Evolutionary conservation across 1,284 basidiomycete genomes (phyloP).

Genomic region (Clitocybe nebularis): DNA sequence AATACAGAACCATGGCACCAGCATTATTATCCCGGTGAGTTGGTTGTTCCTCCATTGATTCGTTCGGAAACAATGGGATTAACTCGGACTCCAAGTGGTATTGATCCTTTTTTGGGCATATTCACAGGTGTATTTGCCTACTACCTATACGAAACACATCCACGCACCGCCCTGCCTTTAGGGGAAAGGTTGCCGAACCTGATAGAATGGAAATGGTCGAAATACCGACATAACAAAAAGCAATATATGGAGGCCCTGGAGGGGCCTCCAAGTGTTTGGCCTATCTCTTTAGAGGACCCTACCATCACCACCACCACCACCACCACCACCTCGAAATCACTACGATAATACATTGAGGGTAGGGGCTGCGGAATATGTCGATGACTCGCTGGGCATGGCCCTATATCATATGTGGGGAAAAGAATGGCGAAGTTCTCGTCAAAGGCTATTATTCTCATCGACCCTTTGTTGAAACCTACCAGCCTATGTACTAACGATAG

Average conservation of each 20-base stretch:
- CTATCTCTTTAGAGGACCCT: not conserved
- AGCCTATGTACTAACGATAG: too few species aligned
- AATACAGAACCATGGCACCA: conserved; percentile 24
- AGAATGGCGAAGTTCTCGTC: too few species aligned
- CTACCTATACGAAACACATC: conserved; percentile 81
- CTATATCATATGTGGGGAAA: too few species aligned
- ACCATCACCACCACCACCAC: too few species aligned
- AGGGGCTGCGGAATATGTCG: too few species aligned
- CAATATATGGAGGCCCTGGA: conserved; percentile 17
- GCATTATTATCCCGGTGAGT: conserved; percentile 52
- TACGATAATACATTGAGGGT: too few species aligned
- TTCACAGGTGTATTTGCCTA: conserved; percentile 84
- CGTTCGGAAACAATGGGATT: conserved; percentile 2
- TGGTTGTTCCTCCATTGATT: conserved; percentile 3
- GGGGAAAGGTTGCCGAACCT: conserved; percentile 64
- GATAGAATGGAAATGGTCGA: conserved; percentile 65
- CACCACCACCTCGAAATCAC: too few species aligned
- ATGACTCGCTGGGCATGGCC: too few species aligned
- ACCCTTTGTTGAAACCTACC: too few species aligned
- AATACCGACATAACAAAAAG: conserved; percentile 27
- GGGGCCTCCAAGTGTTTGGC: not conserved
- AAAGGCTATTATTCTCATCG: too few species aligned
- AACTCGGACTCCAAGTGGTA: conserved; percentile 32
- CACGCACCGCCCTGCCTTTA: conserved; percentile 67
- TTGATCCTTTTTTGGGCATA: conserved; percentile 76